Evolutionary conservation across 306 rosid genomes (phyloP).

Genomic region (Albizia julibrissin): DNA sequence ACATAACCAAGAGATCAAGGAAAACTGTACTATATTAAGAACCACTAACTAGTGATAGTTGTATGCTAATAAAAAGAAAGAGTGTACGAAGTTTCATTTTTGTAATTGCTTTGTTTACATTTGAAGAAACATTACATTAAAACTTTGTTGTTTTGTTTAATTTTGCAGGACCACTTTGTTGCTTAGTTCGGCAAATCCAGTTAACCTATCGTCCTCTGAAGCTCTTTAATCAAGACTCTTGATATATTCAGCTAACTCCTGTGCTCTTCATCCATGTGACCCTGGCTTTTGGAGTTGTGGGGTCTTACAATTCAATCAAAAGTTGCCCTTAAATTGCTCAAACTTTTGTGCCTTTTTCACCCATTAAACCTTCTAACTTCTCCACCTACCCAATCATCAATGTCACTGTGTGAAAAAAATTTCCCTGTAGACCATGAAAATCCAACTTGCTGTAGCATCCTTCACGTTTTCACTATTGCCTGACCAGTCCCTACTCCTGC

Average conservation of each 20-base stretch:
- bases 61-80: neutral
- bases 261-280: constrained; percentile 29
- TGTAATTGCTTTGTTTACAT: neutral
- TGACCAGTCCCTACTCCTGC: neutral
- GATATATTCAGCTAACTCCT: neutral
- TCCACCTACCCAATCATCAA: constrained; percentile 37
- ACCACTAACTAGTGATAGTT: neutral
- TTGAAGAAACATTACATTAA: neutral
- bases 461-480: neutral
- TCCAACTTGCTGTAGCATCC: neutral
- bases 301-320: neutral
- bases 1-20: neutral
- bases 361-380: constrained; percentile 30
- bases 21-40: neutral
- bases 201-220: neutral
- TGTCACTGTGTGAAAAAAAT: neutral
- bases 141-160: neutral
- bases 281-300: neutral
- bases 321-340: neutral
- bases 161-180: neutral
- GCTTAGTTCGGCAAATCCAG: neutral
- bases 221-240: neutral
- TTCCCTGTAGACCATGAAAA: neutral
- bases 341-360: neutral
- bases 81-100: neutral